These are phyloP conservation scores for Hypholoma fasciculare DNA, from an alignment of 768 basidiomycete species.

Conservation along the genomic window DNA sequence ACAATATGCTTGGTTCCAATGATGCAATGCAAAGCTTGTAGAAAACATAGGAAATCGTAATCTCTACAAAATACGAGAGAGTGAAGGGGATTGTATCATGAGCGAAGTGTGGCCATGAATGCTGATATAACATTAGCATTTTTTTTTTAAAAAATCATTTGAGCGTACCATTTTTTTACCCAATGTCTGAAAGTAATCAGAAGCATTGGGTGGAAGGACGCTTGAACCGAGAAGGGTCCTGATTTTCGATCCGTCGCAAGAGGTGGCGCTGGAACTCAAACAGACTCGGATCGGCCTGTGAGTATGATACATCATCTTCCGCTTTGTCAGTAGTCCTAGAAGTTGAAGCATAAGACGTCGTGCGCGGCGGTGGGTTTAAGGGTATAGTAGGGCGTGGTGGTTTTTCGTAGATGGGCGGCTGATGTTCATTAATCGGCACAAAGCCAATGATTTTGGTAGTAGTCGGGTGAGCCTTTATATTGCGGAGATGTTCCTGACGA, in stretches of 20 bases:
- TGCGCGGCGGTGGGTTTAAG: slow-evolving; percentile 34
- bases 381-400: slow-evolving; percentile 17
- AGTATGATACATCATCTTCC: slow-evolving; percentile 32
- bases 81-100: not conserved
- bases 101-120: not conserved
- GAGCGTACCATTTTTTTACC: slow-evolving; percentile 4
- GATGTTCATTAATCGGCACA: slow-evolving; percentile 27
- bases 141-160: not conserved
- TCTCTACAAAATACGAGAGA: not conserved
- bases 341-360: slow-evolving; percentile 32
- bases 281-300: slow-evolving; percentile 30
- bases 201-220: slow-evolving; percentile 20
- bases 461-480: not conserved
- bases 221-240: slow-evolving; percentile 29
- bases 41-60: not conserved
- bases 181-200: not conserved
- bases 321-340: slow-evolving; percentile 35
- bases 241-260: slow-evolving; percentile 39
- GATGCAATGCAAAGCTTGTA: slow-evolving; percentile 2
- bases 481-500: slow-evolving; percentile 1
- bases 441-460: slow-evolving; percentile 40
- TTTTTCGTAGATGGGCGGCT: slow-evolving; percentile 18
- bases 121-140: not conserved
- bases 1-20: slow-evolving; percentile 3
- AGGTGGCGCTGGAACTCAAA: slow-evolving; percentile 43